Base-by-base conservation (phyloP, 2,329 filamentous ascomycete genomes). In the Arthroderma sp. region DNA sequence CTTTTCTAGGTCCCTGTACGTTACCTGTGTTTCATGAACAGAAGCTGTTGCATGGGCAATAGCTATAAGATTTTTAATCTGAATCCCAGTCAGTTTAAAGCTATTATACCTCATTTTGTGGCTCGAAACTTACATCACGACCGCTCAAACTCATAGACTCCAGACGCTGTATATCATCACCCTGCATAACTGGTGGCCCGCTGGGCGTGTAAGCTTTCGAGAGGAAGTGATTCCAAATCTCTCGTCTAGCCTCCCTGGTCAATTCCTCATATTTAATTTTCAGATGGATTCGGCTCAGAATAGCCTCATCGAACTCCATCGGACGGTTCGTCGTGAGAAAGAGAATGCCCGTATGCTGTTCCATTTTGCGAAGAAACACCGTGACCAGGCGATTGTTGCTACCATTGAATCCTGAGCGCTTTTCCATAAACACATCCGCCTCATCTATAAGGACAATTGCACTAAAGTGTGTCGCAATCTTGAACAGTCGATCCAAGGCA, bases 371-470 rank as follows among this genome's bases (percentile, higher is more conserved):
- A n/a, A 66, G 54, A 43, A 66, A 66, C 22, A 65, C 55, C 28
- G 47, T 54, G 10, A 57, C 53, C 1, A 59, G 50, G 5, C 47
- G 52, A 52, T 62, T 56, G 9, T 57, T 45, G 11, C 10, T 40
- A 47, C 61, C 57, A 5, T 64, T 47, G 28, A 42, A 39, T 8
- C 29, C 32, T 4, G 39, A 29, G 7, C 55, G 50, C 9, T 46
- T 34, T 37, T 55, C 51, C 32, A 60, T 49, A 31, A 66, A 67
- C 3, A 62, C 57, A 45, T 66, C 63, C 5, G 60, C 63, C 48
- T 67, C 59, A 49, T 67, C 62, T 5, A 67, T 50, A 4, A 67
- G 56, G 4, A 67, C 59, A 4, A 76, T 64, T 9, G 69, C 68
- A 32, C 69, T 60, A 67, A 67, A 60, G 43, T 49, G 49, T 29